A percentile compares a stretch with the other conserved stretches of the same genome.
Evolutionary conservation across 257 asterid genomes (phyloP).

Genomic region (Nicotiana paniculata): DNA sequence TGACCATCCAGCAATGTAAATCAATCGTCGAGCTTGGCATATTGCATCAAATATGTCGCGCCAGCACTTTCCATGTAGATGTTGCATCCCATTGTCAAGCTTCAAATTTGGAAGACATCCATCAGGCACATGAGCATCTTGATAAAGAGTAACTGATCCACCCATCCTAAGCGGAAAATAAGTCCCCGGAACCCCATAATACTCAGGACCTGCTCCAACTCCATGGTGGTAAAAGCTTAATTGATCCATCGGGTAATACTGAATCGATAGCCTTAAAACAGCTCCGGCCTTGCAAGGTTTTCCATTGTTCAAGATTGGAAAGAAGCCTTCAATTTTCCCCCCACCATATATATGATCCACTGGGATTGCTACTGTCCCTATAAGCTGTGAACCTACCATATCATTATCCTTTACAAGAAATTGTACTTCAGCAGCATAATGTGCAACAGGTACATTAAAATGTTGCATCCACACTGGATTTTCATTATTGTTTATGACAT

Average conservation of each 20-base stretch:
- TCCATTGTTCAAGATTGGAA: constrained; percentile 74
- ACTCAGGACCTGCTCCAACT: constrained; percentile 88
- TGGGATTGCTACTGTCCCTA: constrained; percentile 82
- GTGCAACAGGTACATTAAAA: constrained; percentile 79
- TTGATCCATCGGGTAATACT: constrained; percentile 65
- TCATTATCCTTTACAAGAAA: constrained; percentile 88
- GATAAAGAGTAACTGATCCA: constrained; percentile 81
- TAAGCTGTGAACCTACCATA: constrained; percentile 84
- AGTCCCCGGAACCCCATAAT: constrained; percentile 75
- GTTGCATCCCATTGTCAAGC: constrained; percentile 64
- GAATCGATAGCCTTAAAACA: constrained; percentile 61
- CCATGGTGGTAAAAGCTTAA: constrained; percentile 70
- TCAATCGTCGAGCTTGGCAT: constrained; percentile 66
- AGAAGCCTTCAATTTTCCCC: constrained; percentile 54
- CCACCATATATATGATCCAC: constrained; percentile 72
- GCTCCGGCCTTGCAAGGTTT: constrained; percentile 89
- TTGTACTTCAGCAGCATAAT: constrained; percentile 68
- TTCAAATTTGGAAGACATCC: constrained; percentile 63
- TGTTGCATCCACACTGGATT: constrained; percentile 95
- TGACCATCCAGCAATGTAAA: constrained; percentile 94
- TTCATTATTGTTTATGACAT: constrained; percentile 67
- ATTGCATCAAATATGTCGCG: constrained; percentile 82
- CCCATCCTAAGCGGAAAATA: constrained; percentile 95
- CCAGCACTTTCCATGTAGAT: constrained; percentile 92
- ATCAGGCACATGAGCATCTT: constrained; percentile 98